Conservation (phyloP, 192 early-diverging fungal species). For the Gonapodya prolifera region DNA sequence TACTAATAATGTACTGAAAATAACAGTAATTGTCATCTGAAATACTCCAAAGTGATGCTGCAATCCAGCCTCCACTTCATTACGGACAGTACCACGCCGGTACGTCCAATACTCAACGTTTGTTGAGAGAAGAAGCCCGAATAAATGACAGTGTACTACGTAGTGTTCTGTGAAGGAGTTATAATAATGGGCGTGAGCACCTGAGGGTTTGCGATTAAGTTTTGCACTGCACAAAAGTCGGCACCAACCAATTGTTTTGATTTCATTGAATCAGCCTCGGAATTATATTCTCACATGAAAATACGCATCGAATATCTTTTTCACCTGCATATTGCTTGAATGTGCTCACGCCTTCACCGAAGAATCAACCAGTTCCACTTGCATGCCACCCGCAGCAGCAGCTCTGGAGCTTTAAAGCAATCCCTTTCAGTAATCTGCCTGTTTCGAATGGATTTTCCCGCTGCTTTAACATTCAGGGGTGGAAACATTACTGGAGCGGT, state of each 20-base stretch:
- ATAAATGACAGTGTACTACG: no score
- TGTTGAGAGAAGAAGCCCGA: no score
- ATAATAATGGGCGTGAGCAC: no score
- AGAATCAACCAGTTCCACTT: neutral
- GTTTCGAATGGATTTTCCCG: neutral
- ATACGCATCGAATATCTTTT: neutral
- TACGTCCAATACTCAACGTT: no score
- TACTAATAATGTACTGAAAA: no score
- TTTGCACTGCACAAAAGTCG: neutral
- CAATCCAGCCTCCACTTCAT: no score
- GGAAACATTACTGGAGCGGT: neutral
- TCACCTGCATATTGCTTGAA: neutral
- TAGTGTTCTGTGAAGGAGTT: no score
- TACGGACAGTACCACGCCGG: no score
- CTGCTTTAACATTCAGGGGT: neutral
- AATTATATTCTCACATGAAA: neutral
- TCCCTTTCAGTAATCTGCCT: neutral
- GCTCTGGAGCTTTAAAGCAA: neutral
- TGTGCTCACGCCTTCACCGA: neutral
- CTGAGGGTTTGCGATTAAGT: no score
- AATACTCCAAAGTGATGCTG: no score
- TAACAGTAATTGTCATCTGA: no score
- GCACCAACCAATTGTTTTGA: neutral
- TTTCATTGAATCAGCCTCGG: neutral
- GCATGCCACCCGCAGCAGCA: neutral